A percentile compares a stretch with the other conserved stretches of the same genome.
phyloP scores from a whole-genome alignment of 2,329 filamentous ascomycete species.

The Claviceps fusiformis region DNA sequence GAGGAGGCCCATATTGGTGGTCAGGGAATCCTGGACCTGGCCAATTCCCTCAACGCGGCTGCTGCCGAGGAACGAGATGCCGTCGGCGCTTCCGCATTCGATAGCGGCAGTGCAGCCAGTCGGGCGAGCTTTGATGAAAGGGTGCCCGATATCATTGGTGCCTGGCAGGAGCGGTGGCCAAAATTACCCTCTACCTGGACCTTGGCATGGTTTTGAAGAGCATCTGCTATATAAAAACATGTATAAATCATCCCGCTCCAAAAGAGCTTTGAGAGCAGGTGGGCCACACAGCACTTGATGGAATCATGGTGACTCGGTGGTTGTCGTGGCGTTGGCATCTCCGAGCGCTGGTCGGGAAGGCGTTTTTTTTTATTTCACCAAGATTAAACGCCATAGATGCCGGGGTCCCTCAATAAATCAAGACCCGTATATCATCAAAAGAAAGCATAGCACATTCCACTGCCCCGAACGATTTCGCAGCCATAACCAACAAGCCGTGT shows the following conservation, averaged over 20 bases:
- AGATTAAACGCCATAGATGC: neutral
- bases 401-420: neutral
- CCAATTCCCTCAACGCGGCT: constrained; percentile 67
- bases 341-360: neutral
- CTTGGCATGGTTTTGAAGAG: constrained; percentile 70
- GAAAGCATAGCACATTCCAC: neutral
- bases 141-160: constrained; percentile 80
- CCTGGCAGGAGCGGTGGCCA: constrained; percentile 93
- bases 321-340: neutral
- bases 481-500: neutral
- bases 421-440: neutral
- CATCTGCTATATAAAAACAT: neutral
- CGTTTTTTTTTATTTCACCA: neutral
- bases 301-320: neutral
- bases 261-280: neutral
- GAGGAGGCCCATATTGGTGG: constrained; percentile 89
- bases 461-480: neutral
- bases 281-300: neutral
- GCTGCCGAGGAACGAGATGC: constrained; percentile 63
- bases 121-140: constrained; percentile 77
- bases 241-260: no score
- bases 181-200: constrained; percentile 88
- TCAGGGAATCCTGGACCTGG: constrained; percentile 81
- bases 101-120: constrained; percentile 51
- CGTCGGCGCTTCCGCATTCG: constrained; percentile 52